Conservation (phyloP, 768 basidiomycete species). For the Imleria badia region DNA sequence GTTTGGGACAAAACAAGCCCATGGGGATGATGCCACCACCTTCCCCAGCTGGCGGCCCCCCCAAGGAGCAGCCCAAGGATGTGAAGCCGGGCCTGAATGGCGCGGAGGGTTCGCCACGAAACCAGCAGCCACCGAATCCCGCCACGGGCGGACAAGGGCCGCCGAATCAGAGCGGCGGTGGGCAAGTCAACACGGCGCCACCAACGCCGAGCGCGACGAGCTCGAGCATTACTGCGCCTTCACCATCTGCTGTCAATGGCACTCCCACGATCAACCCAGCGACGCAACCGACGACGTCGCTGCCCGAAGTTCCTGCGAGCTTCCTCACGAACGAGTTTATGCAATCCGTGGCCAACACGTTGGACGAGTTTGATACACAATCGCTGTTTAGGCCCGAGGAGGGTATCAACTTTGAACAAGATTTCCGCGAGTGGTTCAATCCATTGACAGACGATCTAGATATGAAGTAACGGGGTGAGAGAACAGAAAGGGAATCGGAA, state of each 20-base stretch:
- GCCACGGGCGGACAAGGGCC: slow-evolving; percentile 25
- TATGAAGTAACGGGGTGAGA: slow-evolving; percentile 17
- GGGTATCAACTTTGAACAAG: slow-evolving; percentile 63
- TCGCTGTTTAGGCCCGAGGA: slow-evolving; percentile 45
- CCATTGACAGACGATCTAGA: slow-evolving; percentile 45
- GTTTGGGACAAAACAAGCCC: slow-evolving; percentile 33
- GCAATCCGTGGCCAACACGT: slow-evolving; percentile 37
- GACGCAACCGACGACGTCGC: slow-evolving; percentile 21
- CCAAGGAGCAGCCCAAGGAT: slow-evolving; percentile 34
- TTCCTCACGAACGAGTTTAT: slow-evolving; percentile 43
- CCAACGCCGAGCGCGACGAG: slow-evolving; percentile 36
- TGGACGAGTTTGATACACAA: slow-evolving; percentile 40
- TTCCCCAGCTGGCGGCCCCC: slow-evolving; percentile 42
- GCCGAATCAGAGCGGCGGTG: slow-evolving; percentile 14
- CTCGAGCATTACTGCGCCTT: slow-evolving; percentile 37
- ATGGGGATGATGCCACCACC: slow-evolving; percentile 53
- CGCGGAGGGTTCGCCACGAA: slow-evolving; percentile 45
- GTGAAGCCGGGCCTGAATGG: slow-evolving; percentile 31
- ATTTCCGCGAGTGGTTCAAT: slow-evolving; percentile 78
- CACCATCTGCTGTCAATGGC: slow-evolving; percentile 37
- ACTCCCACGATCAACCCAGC: slow-evolving; percentile 32
- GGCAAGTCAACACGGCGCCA: slow-evolving; percentile 35
- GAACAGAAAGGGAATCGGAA: background rate
- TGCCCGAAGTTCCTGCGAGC: slow-evolving; percentile 27
- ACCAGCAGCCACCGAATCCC: slow-evolving; percentile 32